Evolutionary conservation across 2,329 filamentous ascomycete species (phyloP), one percentile per base, ranked within the genome.

Genomic region (Fusarium piperis): DNA sequence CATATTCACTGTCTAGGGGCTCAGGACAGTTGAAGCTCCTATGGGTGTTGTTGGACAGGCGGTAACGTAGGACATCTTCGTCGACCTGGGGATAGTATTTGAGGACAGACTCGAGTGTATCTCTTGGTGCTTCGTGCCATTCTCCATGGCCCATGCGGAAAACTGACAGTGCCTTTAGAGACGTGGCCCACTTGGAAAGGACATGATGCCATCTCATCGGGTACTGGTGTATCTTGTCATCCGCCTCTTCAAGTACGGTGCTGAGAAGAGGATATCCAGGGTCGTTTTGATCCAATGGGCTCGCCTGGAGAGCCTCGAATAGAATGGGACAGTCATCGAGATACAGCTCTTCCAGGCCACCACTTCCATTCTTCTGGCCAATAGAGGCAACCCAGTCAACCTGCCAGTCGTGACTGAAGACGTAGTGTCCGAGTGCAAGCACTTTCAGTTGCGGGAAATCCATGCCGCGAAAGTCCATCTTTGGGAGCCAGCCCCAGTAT

Each of bases 351-450:
- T 80, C 67, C 1, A 87, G 77, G 0, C 67, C 57, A 5, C 46
- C 46, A 4, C 20, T 58, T 4, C 55, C 61, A 6, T 65, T 69
- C n/a, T 62, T 3, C 4, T 48, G 35, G 10, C 71, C 76, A 8
- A 86, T 78, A 0, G 79, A 79, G 0, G 82, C 70, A 9, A 87
- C 79, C 84, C 84, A 86, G n/a, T 83, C 81, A 1, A 86, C 71
- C 62, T 87, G 84, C 77, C 80, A 82, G 44, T 85, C 80, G 28
- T 85, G 79, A 5, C 78, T 79, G 63, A 87, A 84, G 6, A 79
- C 77, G 41, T 80, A 83, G 3, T 80, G 80, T 0, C 83, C 82
- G 0, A 87, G 69, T 0, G 78, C 75, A 0, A 87, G 77, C 0
- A 79, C 78, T 39, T 78, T 78, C 4, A 86, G 79, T 0, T 77